These are phyloP conservation scores for Fusarium veterinarium DNA, from an alignment of 2,329 filamentous ascomycete species.

Conservation along the genomic window DNA sequence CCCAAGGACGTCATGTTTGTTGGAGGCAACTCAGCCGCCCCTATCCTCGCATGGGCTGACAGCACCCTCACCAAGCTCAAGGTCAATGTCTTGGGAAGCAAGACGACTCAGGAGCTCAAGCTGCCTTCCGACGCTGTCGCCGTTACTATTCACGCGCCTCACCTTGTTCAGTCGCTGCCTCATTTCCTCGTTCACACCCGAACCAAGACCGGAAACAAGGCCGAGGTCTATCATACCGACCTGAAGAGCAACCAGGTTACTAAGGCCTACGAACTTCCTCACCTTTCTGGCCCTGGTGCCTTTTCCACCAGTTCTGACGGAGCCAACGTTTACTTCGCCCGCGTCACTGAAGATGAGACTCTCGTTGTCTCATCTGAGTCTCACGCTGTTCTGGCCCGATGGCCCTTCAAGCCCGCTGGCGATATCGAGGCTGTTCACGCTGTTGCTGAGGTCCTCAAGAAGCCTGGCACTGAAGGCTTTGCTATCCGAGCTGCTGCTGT, in stretches of 20 bases:
- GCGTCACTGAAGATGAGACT: slow-evolving; percentile 80
- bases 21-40: slow-evolving; percentile 79
- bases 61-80: slow-evolving; percentile 70
- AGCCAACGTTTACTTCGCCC: slow-evolving; percentile 89
- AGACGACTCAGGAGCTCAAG: slow-evolving; percentile 65
- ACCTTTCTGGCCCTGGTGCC: slow-evolving; percentile 74
- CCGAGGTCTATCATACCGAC: slow-evolving; percentile 87
- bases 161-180: slow-evolving; percentile 74
- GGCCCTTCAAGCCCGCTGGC: slow-evolving; percentile 66
- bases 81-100: slow-evolving; percentile 76
- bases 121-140: slow-evolving; percentile 59
- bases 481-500: slow-evolving; percentile 83
- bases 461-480: slow-evolving; percentile 70
- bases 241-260: slow-evolving; percentile 73
- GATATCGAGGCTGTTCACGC: slow-evolving; percentile 69
- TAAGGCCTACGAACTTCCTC: slow-evolving; percentile 85
- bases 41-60: slow-evolving; percentile 81
- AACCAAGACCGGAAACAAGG: slow-evolving; percentile 78
- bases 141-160: slow-evolving; percentile 79
- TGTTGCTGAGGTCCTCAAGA: slow-evolving; percentile 85
- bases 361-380: slow-evolving; percentile 80
- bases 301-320: slow-evolving; percentile 83
- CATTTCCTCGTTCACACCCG: slow-evolving; percentile 89
- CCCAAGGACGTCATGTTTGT: slow-evolving; percentile 77
- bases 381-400: slow-evolving; percentile 79